Base-by-base conservation (phyloP, 352 stramenopile species). In the Phytophthora sojae region DNA sequence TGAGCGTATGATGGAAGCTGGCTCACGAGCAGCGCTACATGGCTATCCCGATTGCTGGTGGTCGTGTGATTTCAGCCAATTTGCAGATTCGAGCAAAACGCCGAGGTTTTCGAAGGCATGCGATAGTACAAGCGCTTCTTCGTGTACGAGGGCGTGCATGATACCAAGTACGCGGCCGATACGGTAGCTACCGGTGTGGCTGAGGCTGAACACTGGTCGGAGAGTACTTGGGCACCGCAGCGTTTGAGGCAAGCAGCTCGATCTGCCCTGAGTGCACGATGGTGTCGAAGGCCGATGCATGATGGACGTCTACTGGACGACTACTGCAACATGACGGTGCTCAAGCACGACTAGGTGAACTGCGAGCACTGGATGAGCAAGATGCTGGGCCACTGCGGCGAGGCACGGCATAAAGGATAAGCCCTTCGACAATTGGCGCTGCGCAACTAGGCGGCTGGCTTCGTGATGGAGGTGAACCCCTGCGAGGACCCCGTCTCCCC, bases 81-180 rank as follows among this genome's bases (percentile, higher is more conserved):
- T 71, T 23, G 86, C 88, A 9, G 73, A 94, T 60, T 89, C 83
- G 9, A 82, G 17, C 64, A 71, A 19, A 69, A 93, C 44, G 60
- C 67, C 0, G 86, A 95, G 56, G 82, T 96, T 3, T 62, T 96
- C 17, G 80, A 92, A 62, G 89, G 89, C 4, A 77, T 94, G 49
- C 82, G 84, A 9, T 82, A 93, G 61, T 93, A 93, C 71, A 96
- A 96, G 67, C 80, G 67, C 26, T 93, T 95, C 62, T 92, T 91
- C 57, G 86, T 96, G 61, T 94, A 94, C 68, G 69, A 85, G 64
- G 86, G 86, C 32, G 58, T 62, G 50, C 83, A 82, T 9, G 53
- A 76, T 6, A 4, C 71, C 3, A 53, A 49, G 11, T 67, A 68
- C 3, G 76, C 91, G 26, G 85, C 32, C 15, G 85, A 89, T 42